Base-by-base conservation (phyloP, 2,329 filamentous ascomycete genomes). In the Fusarium sp. region DNA sequence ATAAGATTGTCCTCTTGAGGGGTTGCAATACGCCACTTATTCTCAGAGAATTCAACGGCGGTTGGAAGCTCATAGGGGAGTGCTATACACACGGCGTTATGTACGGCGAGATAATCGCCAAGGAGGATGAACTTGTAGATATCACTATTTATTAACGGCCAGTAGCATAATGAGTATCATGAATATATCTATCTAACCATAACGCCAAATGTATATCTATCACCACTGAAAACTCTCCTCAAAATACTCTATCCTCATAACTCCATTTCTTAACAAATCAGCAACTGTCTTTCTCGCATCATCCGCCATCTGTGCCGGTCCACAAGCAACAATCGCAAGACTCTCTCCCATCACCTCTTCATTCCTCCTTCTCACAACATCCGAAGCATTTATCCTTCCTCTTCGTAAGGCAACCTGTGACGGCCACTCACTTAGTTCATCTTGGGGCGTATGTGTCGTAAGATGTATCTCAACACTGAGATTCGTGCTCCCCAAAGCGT, bases 211-310 rank as follows among this genome's bases (percentile, higher is more conserved):
- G 5, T 12, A 28, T 10, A 12, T 37, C 49, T 21, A 60, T 78
- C 56, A 86, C 84, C 84, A 86, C 30, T 82, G 81, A 40, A 85
- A 85, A 9, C 80, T 82, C 73, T 85, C 84, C 33, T 85, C 82
- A 61, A 85, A 85, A 42, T 85, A 85, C 18, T 85, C 82, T 60
- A 85, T 70, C 28, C 69, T 58, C 12, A 70, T 73, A 13, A 71
- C 72, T 1, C 79, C 78, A 10, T 69, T 68, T 4, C 67, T 71
- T 23, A 85, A 65, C 19, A 79, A 71, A 4, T 78, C 74, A 0
- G 82, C 79, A 0, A 84, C 83, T 0, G 83, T 81, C 50, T 69
- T 72, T 46, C 85, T 75, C 6, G 83, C 79, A 35, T 85, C 83
- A 64, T 87, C 85, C 0, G 83, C 83, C 84, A 87, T 84, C 40